Base-by-base conservation (phyloP, 2,329 filamentous ascomycete genomes). In the Aureobasidium namibiae region DNA sequence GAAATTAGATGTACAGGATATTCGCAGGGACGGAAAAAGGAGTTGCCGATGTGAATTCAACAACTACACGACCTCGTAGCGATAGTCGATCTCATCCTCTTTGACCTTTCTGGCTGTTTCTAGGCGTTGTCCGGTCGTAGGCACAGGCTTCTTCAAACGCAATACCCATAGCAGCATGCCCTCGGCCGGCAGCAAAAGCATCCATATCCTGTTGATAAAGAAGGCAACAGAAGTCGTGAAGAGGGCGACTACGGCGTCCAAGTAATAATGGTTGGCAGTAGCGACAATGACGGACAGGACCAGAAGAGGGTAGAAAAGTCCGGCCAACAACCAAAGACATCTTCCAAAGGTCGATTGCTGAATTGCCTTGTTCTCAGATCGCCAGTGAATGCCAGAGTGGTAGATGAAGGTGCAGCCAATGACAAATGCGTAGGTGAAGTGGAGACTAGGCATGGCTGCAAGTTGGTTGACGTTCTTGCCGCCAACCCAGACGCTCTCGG, bases 241-340 rank as follows among this genome's bases (percentile, higher is more conserved):
- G 1, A 75, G 76, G 13, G 80, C 80, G 6, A 80, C 74, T 16
- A 77, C 66, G 0, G 80, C 80, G 65, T 82, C 80, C 60, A 82
- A 72, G 71, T 76, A 82, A 68, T 82, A 87, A 66, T 82, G 83
- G 65, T 86, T 86, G 34, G 82, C 83, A 0, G 82, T 85, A 16
- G 82, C 79, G 29, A 86, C 78, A 61, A 86, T 85, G 31, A 79
- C 76, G 4, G 73, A 67, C 10, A 73, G 72, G 58, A 78, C 76
- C 24, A 80, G 69, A 1, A 73, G 68, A 4, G 73, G 74, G 60
- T 78, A 79, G 0, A 73, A 65, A 44, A 79, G 74, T 13, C 69
- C 72, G 1, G 71, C 69, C 0, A 75, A 66, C 23, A 77, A 72
- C 52, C 52, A 56, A 5, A 56, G 18, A 39, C 29, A 44, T 34